These are phyloP conservation scores for Hypoxylon rickii DNA, from an alignment of 495 filamentous ascomycete genomes.

Conservation along the genomic window DNA sequence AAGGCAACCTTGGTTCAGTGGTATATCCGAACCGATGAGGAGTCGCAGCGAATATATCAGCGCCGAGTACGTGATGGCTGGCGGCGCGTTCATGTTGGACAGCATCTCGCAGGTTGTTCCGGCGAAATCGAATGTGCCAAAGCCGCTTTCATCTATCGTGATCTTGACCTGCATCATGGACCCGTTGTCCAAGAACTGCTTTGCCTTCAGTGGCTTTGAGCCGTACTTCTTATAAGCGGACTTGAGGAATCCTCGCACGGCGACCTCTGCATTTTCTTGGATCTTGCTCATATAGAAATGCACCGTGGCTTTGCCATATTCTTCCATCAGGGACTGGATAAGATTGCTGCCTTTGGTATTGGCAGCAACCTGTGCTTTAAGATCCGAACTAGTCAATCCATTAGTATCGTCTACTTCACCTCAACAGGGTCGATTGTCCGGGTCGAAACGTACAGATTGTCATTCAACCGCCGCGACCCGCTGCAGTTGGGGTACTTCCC, in stretches of 20 bases:
- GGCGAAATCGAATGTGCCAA: constrained; percentile 52
- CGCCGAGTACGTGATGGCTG: constrained; percentile 91
- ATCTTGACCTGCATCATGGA: constrained; percentile 26
- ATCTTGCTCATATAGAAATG: constrained; percentile 74
- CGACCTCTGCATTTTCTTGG: constrained; percentile 44
- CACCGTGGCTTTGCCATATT: constrained; percentile 87
- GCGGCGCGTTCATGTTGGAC: constrained; percentile 92
- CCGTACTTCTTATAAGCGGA: constrained; percentile 64
- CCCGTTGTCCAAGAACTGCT: constrained; percentile 87
- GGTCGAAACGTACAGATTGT: constrained; percentile 39
- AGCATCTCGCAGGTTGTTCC: constrained; percentile 92
- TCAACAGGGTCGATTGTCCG: too few species aligned
- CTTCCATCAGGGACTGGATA: constrained; percentile 78
- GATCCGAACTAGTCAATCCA: constrained; percentile 87
- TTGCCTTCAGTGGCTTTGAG: constrained; percentile 63
- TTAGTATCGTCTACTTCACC: too few species aligned
- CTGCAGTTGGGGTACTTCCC: constrained; percentile 82
- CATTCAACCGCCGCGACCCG: constrained; percentile 83
- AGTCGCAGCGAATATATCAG: constrained; percentile 95
- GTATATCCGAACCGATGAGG: constrained; percentile 90
- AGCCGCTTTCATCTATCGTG: constrained; percentile 26
- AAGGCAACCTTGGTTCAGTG: constrained; percentile 62
- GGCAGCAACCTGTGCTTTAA: constrained; percentile 92
- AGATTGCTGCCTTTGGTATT: constrained; percentile 93
- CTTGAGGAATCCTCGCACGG: constrained; percentile 82